Percentiles rank a stretch among this genome's conserved stretches.
Conservation (phyloP, 345 rosid species). For the Trapa bicornis region DNA sequence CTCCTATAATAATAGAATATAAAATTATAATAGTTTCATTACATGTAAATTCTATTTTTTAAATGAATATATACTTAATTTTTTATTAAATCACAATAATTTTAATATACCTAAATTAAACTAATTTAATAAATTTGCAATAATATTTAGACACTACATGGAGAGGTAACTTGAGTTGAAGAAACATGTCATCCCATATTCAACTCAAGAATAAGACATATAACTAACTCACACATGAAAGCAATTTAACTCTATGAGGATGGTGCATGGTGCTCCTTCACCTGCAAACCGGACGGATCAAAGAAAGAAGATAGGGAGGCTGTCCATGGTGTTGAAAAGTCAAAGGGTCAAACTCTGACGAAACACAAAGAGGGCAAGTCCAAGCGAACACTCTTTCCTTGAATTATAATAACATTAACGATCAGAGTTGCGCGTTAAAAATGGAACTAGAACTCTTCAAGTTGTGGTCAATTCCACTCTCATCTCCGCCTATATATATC, state of each 20-base stretch:
- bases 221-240: not conserved
- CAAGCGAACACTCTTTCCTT: too few relatives aligned
- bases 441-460: not conserved
- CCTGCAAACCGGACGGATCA: not conserved
- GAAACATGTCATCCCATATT: too few relatives aligned
- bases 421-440: not conserved
- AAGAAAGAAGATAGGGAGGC: not conserved
- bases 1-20: too few relatives aligned
- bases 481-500: constrained; percentile 4
- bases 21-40: too few relatives aligned
- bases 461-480: constrained; percentile 4
- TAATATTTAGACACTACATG: too few relatives aligned
- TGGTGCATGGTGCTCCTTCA: not conserved
- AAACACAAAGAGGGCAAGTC: too few relatives aligned
- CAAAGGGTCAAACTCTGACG: constrained; percentile 1
- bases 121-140: too few relatives aligned
- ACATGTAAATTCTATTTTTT: too few relatives aligned
- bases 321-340: constrained; percentile 1
- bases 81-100: too few relatives aligned
- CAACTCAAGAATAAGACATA: not conserved
- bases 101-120: too few relatives aligned
- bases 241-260: not conserved
- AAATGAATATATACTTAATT: too few relatives aligned
- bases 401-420: not conserved
- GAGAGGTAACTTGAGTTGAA: too few relatives aligned